phyloP scores from a whole-genome alignment of 176 grass and related monocot genomes.

The Triticum aestivum region IWGSC_CS_RefSeq_v2.1 NC_057797.1:169424826-169425325 shows the following conservation, averaged over 20 bases:
- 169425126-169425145: not conserved
- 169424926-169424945: not conserved
- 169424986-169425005: not conserved
- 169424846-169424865: not conserved
- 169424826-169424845: not conserved
- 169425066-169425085: not conserved
- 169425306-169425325: no score
- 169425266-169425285: not conserved
- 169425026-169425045: no score
- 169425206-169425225: not conserved
- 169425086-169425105: no score
- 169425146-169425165: not conserved
- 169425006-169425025: not conserved
- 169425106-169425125: not conserved
- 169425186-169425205: not conserved
- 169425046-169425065: not conserved
- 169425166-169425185: not conserved
- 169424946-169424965: not conserved
- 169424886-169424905: not conserved
- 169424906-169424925: not conserved
- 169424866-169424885: not conserved
- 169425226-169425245: not conserved
- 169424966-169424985: no score
- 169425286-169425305: no score
- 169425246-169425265: not conserved